Conservation (phyloP, 192 early-diverging fungal species). For the Coemansia furcata region DNA sequence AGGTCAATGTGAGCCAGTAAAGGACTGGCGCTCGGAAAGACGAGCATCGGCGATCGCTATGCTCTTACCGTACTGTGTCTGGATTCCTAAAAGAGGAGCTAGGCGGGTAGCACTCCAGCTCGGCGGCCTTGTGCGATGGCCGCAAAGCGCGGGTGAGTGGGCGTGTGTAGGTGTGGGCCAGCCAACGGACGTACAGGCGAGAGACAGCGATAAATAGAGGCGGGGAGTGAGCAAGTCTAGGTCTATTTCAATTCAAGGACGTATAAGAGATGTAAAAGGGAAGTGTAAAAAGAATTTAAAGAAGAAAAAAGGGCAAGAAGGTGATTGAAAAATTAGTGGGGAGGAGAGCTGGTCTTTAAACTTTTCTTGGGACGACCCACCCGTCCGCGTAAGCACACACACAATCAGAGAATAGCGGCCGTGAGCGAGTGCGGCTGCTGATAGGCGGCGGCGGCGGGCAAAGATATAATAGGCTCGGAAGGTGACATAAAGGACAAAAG, state of each 20-base stretch:
- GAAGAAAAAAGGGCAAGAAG: slow-evolving; percentile 2
- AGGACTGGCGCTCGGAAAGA: not conserved
- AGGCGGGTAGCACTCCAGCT: not conserved
- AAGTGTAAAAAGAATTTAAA: not conserved
- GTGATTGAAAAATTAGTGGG: not conserved
- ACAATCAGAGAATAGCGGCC: not conserved
- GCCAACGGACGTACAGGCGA: not conserved
- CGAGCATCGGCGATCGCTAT: not conserved
- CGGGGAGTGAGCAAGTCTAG: not conserved
- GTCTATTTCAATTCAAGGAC: not conserved
- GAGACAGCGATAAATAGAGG: not conserved
- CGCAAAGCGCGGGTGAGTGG: not conserved
- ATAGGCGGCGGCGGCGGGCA: not conserved
- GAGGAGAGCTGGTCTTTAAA: slow-evolving; percentile 7
- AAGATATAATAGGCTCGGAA: not conserved
- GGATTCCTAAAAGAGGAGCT: not conserved
- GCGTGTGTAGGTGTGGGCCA: not conserved
- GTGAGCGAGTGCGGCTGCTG: not conserved
- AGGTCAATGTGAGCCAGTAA: not conserved
- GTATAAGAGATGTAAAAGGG: not conserved
- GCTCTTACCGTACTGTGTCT: slow-evolving; percentile 3
- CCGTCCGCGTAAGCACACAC: not conserved
- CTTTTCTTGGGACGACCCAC: not conserved
- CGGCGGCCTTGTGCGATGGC: not conserved
- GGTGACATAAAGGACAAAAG: not conserved